Conservation (phyloP, 2,329 filamentous ascomycete genomes). For the Pyricularia pennisetigena region DNA sequence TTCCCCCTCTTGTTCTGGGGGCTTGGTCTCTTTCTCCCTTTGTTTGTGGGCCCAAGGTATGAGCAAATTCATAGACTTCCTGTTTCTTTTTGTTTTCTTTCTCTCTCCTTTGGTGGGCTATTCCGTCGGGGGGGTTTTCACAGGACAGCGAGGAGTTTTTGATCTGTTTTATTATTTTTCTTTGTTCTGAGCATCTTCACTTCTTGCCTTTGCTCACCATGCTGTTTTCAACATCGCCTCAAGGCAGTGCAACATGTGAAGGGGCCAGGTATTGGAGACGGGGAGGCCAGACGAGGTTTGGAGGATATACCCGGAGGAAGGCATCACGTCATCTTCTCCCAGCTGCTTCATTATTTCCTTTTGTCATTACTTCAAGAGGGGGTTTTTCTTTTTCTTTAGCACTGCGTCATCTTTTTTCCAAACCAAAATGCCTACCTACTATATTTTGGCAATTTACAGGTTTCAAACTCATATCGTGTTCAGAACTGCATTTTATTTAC, state of each 20-base stretch:
- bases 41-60: neutral
- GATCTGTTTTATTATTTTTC: neutral
- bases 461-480: no score
- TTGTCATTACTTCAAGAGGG: no score
- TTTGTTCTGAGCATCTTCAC: neutral
- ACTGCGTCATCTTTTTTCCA: neutral
- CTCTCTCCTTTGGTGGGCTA: neutral
- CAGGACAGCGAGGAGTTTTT: neutral
- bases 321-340: neutral
- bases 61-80: neutral
- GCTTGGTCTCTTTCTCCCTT: neutral
- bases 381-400: neutral
- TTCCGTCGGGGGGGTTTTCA: neutral
- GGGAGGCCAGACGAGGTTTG: neutral
- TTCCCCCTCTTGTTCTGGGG: neutral
- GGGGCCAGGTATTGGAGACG: neutral
- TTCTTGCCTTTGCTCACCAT: neutral
- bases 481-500: no score
- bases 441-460: no score
- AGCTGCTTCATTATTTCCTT: neutral
- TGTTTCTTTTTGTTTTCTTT: neutral
- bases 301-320: neutral
- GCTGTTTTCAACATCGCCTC: no score
- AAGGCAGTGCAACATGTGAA: no score
- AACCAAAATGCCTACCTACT: no score